These are phyloP conservation scores for Avena sativa DNA, from an alignment of 176 grass and related monocot genomes.

Conservation along the genomic window DNA sequence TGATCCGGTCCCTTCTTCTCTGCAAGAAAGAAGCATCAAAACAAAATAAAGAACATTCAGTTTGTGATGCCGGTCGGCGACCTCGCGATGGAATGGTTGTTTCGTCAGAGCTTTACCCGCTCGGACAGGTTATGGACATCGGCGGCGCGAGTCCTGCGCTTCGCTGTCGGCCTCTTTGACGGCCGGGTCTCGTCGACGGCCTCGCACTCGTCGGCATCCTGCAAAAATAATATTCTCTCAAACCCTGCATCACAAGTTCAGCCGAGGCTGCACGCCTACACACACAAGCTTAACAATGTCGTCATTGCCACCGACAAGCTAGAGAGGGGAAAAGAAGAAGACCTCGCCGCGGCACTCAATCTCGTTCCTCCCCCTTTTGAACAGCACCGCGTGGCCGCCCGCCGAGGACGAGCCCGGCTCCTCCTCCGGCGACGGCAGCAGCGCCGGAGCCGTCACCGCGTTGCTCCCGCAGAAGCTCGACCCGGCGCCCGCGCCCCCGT, in stretches of 20 bases:
- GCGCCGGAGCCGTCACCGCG: slow-evolving; percentile 26
- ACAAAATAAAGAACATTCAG: slow-evolving; percentile 33
- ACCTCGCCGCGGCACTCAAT: slow-evolving; percentile 68
- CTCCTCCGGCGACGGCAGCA: slow-evolving; percentile 6
- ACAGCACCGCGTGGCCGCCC: slow-evolving; percentile 35
- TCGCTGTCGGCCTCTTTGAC: slow-evolving; percentile 45
- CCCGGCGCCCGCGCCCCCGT: neutral
- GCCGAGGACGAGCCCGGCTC: slow-evolving; percentile 55
- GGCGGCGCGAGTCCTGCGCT: slow-evolving; percentile 77
- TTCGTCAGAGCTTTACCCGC: slow-evolving; percentile 56
- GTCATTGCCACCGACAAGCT: neutral
- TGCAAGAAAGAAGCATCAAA: slow-evolving; percentile 27
- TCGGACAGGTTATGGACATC: slow-evolving; percentile 93
- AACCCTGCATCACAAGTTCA: slow-evolving; percentile 12
- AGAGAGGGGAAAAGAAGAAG: slow-evolving; percentile 12
- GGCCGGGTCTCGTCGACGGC: slow-evolving; percentile 42
- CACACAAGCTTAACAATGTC: neutral
- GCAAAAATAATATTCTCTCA: slow-evolving; percentile 31
- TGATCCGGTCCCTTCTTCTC: slow-evolving; percentile 93
- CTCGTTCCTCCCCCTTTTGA: slow-evolving; percentile 50
- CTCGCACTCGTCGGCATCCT: slow-evolving; percentile 68
- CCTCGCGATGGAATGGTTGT: neutral
- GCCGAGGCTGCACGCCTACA: neutral
- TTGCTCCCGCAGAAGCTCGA: slow-evolving; percentile 68
- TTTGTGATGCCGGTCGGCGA: neutral